Evolutionary conservation across 805 yeast species (phyloP), one percentile per base, ranked within the genome.

Genomic region (Naumovozyma castellii): DNA sequence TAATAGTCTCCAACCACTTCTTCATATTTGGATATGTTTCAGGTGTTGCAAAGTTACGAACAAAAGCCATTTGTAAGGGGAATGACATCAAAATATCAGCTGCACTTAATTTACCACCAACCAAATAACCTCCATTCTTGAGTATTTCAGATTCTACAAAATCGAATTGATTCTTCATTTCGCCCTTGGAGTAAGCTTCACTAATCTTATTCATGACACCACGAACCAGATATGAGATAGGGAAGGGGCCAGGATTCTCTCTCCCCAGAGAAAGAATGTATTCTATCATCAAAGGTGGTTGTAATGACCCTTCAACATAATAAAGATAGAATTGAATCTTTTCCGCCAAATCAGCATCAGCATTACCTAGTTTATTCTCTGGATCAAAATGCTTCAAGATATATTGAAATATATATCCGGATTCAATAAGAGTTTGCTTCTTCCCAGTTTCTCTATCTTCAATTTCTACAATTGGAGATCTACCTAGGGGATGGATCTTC

Each of bases 241-340:
- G 72, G 47, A 70, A 62, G 3, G 81, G 80, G 1, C 73, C 67
- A 14, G 52, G 49, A 4, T 64, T 47, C 3, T 58, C 47, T 42
- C 65, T 69, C 4, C 71, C 72, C 18, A 59, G 59, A 3, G 66
- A 54, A 18, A 60, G 53, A 34, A 67, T 37, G 19, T 59, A 52
- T 38, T 65, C 51, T 43, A 62, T 65, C 56, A 62, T 62, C 39
- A 73, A 54, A 6, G 66, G 59, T 4, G 76, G 75, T 53, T 73
- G 78, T 14, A 81, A 53, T 17, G 83, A 68, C 1, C 78, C 83
- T 56, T 82, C 90, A n/a, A 72, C 55, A 48, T 71, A 76, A 50
- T 75, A 75, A 33, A 75, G 57, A 45, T 61, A 76, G 53, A 72
- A 79, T 43, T 71, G 72, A 28, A 75, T 69, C 32, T 58, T 43